Base-by-base conservation (phyloP, 2,329 filamentous ascomycete genomes). In the Anthostomella pinea region DNA sequence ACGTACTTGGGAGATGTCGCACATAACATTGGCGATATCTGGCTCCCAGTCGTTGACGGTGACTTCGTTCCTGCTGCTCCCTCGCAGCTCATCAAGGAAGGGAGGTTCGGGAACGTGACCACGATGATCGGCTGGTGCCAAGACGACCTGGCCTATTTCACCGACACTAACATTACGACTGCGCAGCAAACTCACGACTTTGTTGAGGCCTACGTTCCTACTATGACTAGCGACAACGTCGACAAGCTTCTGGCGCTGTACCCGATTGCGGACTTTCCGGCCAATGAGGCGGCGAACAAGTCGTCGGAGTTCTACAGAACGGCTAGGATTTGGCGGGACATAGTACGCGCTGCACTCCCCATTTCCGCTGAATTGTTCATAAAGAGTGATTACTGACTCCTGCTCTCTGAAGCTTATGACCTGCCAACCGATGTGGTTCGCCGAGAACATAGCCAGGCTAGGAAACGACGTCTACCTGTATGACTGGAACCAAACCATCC, bases 401-500 rank as follows among this genome's bases (percentile, higher is more conserved):
- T n/a, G n/a, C n/a, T n/a, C n/a, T n/a, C n/a, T n/a, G n/a, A n/a
- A n/a, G n/a, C 17, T 48, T 8, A 48, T 48, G 45, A 40, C 42
- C 9, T 48, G 45, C 13, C 39, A 41, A 21, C 45, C 42, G 8
- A 23, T 48, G 3, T 36, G 26, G 30, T 43, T 41, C 25, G 45
- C 42, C 9, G 37, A 43, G 30, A 36, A 26, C 15, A 28, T 45
- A 10, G 42, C 57, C 64, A 2, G 41, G 53, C 10, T 57, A 54
- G 17, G 62, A 57, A 64, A 63, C 40, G 48, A 53, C 4, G 67
- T 73, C 4, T 77, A 69, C 48, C 54, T 75, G 2, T 76, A 70
- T 52, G 57, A 68, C 41, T 72, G 69, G 58, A 78, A 78, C 51
- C 72, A 76, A 47, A 77, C 73, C 0, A 62, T 77, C n/a, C 55